Evolutionary conservation across 2,329 filamentous ascomycete species (phyloP), one percentile per base, ranked within the genome.

Genomic region (Delphinella strobiligena): DNA sequence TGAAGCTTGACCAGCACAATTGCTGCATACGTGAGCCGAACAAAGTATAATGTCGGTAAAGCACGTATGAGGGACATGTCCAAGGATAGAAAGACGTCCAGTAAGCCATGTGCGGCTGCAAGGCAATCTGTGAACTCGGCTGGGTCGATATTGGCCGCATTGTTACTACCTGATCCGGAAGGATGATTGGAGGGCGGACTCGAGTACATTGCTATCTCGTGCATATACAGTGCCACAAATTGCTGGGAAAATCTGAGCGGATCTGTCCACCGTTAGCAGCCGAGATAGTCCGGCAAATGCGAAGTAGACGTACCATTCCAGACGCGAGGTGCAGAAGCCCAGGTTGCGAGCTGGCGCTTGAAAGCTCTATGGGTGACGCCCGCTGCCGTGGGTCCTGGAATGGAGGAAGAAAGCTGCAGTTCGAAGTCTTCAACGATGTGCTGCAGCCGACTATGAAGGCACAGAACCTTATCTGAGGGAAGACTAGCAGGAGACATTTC

Each of bases 151-250:
- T 7, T 7, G 24, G 24, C 24, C 24, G 8, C 12, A 29, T 12
- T 12, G 12, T 7, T 7, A 29, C 8, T 12, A 29, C 12, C 24
- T 29, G 12, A 29, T 8, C 12, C 24, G 8, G 12, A 8, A 7
- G 24, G 8, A 8, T 29, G 24, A 29, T 29, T 12, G 12, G 7
- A 8, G 24, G 12, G 7, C 12, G 12, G 24, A 29, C 24, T 12
- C 7, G 24, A 7, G 24, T 12, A 29, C 35, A 37, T 30, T 4
- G 15, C 24, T n/a, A 30, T 10, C 16, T 37, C 35, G 24, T 37
- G 35, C 8, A 37, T 16, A 17, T 37, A 31, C 11, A 37, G 35
- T n/a, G 22, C 19, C 5, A 14, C 35, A 12, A 37, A 37, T n/a
- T 18, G 35, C 3, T 31, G 24, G 12, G 35, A 31, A 14, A n/a